Base-by-base conservation (phyloP, 2,329 filamentous ascomycete species). In the Trichoderma arundinaceum region DNA sequence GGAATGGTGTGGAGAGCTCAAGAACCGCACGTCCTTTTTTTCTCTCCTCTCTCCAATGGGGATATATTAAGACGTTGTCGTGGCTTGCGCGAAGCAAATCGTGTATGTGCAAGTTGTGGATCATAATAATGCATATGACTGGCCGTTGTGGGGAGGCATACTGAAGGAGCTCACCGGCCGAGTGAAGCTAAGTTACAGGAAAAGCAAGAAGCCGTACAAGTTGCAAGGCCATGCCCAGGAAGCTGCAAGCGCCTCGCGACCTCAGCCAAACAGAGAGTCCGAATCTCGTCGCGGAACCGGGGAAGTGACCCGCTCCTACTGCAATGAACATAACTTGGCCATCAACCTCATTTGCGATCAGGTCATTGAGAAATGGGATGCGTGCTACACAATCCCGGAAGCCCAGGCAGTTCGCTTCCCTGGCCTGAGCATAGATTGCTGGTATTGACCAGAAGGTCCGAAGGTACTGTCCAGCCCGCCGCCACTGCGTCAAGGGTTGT, bases 1-100 rank as follows among this genome's bases (percentile, higher is more conserved):
- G 71, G 72, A 74, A 72, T 72, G 76, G 77, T 72, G 75, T 53
- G 59, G 71, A 74, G 72, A 68, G 73, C 69, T 72, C 72, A 69
- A 73, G 71, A 73, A 71, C 67, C 72, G 71, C 72, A 73, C 69
- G 71, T 69, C 66, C 69, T 72, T 71, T 68, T 66, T 68, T 72
- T 67, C 62, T 69, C 65, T 66, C 46, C 66, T 75, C 73, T 64
- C 68, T 68, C 62, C 33, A 39, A 66, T 17, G 19, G n/a, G 59
- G 48, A 64, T 48, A 41, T 62, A 44, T 43, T 15, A 69, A 68
- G 62, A 58, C 64, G 70, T 52, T 38, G 17, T 43, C 35, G 28
- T 28, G 28, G 56, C 17, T 43, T 17, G 46, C 39, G 28, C 46
- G 43, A 59, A 28, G 53, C 61, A 65, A 68, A 64, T 59, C 43